Percentiles rank a stretch among this genome's conserved stretches.
Evolutionary conservation across 257 asterid genomes (phyloP).

Genomic region (Nemophila menziesii): DNA sequence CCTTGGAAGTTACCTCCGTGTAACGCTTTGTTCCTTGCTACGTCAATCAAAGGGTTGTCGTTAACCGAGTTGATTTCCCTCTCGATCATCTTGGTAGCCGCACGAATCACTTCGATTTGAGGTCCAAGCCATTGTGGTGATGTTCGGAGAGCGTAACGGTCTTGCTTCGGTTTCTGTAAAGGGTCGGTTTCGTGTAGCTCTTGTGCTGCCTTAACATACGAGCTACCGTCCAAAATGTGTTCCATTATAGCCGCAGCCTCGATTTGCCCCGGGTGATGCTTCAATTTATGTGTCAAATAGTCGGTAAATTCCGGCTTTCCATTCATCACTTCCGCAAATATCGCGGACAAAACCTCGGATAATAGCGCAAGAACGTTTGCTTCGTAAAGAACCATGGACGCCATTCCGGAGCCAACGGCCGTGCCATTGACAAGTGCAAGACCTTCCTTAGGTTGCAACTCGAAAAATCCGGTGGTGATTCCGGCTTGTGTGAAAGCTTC

Average conservation of each 20-base stretch:
- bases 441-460: conserved; percentile 46
- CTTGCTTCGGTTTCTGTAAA: conserved; percentile 36
- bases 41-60: conserved; percentile 41
- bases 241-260: conserved; percentile 54
- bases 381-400: conserved; percentile 36
- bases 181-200: conserved; percentile 37
- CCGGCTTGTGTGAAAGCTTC: conserved; percentile 34
- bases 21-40: conserved; percentile 38
- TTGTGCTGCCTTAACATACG: conserved; percentile 29
- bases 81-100: conserved; percentile 45
- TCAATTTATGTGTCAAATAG: conserved; percentile 37
- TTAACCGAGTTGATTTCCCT: conserved; percentile 47
- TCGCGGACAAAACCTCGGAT: conserved; percentile 35
- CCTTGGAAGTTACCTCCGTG: conserved; percentile 51
- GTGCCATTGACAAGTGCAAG: conserved; percentile 45
- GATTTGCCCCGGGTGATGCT: conserved; percentile 44
- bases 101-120: conserved; percentile 36
- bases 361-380: conserved; percentile 24
- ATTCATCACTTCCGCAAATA: conserved; percentile 47
- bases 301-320: conserved; percentile 44
- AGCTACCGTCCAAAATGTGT: conserved; percentile 34
- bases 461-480: conserved; percentile 21
- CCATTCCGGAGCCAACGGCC: conserved; percentile 47
- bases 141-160: conserved; percentile 37
- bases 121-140: conserved; percentile 52